phyloP scores from a whole-genome alignment of 208 protist genomes.

The Acanthamoeba triangularis region DNA sequence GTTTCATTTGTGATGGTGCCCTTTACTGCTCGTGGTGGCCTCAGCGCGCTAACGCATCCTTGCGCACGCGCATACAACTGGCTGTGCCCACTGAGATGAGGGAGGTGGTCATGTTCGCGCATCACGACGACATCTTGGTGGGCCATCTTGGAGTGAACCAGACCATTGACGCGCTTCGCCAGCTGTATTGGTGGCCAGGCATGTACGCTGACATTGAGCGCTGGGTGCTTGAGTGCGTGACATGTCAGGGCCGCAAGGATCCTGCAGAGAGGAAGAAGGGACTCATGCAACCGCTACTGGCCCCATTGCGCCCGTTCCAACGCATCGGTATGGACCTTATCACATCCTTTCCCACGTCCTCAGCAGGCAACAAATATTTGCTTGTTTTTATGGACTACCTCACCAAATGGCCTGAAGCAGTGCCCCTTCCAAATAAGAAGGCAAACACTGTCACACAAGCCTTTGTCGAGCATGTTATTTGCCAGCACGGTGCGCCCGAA shows the following conservation, averaged over 20 bases:
- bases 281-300: slow-evolving; percentile 1
- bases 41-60: background rate
- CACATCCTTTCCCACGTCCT: background rate
- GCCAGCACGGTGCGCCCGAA: slow-evolving; percentile 44
- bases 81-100: background rate
- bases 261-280: background rate
- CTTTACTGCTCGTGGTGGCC: background rate
- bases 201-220: background rate
- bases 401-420: slow-evolving; percentile 54
- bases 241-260: slow-evolving; percentile 5
- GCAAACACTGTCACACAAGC: background rate
- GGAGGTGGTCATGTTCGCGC: background rate
- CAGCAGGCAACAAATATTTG: slow-evolving; percentile 45
- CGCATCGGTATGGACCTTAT: slow-evolving; percentile 60
- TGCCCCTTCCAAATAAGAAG: background rate
- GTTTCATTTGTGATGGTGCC: background rate
- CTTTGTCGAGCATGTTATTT: slow-evolving; percentile 54
- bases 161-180: background rate
- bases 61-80: background rate
- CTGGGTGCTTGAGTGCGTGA: background rate
- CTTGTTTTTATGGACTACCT: slow-evolving; percentile 63
- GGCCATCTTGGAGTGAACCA: slow-evolving; percentile 6
- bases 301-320: background rate
- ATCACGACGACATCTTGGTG: background rate
- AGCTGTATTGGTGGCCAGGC: slow-evolving; percentile 61